Evolutionary conservation across 1,284 basidiomycete genomes (phyloP).

Genomic region (Sanghuangporus baumii): DNA sequence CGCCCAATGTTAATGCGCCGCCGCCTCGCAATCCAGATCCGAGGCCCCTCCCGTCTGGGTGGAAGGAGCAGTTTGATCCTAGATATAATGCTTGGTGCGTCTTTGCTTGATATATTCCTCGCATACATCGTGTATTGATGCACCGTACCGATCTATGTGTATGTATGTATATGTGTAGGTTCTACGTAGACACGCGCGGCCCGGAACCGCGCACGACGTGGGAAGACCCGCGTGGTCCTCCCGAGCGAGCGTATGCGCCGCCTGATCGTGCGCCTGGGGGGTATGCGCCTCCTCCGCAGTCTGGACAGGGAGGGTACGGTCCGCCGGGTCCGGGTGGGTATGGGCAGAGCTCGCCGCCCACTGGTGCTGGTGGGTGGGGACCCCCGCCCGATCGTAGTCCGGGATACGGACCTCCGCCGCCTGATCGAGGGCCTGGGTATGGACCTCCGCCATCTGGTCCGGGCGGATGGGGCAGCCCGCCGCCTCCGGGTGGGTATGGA

Average conservation of each 20-base stretch:
- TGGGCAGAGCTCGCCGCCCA: no score
- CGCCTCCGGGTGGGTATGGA: slow-evolving; percentile 3
- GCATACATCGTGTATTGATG: background rate
- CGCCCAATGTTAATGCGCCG: slow-evolving; percentile 23
- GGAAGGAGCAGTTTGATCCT: slow-evolving; percentile 61
- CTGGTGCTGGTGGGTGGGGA: no score
- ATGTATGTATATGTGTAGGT: slow-evolving; percentile 37
- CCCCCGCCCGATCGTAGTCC: no score
- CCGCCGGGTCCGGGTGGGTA: background rate
- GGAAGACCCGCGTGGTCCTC: slow-evolving; percentile 55
- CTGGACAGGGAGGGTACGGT: background rate
- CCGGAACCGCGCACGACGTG: slow-evolving; percentile 59
- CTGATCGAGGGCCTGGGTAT: background rate
- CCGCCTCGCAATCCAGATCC: slow-evolving; percentile 49
- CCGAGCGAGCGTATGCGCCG: slow-evolving; percentile 30
- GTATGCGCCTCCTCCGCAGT: background rate
- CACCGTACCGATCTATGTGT: background rate
- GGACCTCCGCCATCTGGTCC: background rate
- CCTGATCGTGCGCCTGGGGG: slow-evolving; percentile 1
- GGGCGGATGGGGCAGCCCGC: background rate
- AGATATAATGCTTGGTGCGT: slow-evolving; percentile 68
- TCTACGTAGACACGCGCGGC: slow-evolving; percentile 60
- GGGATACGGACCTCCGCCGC: background rate
- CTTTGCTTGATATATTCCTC: background rate
- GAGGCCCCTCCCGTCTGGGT: slow-evolving; percentile 61